Evolutionary conservation across 495 filamentous ascomycete species (phyloP).

Genomic region (Cryomyces minteri): DNA sequence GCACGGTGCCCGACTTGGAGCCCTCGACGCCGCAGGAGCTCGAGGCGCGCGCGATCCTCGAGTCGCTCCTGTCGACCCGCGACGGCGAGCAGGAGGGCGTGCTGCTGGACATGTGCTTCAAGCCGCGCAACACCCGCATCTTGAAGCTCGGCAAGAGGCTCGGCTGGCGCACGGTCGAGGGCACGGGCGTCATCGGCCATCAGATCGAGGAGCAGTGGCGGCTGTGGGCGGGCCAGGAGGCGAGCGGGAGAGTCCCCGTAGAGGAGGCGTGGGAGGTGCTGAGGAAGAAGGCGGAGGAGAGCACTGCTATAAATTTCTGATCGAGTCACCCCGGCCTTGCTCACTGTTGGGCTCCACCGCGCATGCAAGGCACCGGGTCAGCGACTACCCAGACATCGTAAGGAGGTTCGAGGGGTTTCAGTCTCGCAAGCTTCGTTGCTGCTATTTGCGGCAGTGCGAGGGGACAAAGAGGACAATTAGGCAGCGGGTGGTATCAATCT

Average conservation of each 20-base stretch:
- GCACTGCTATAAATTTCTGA: slow-evolving; percentile 7
- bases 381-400: neutral
- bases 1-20: slow-evolving; percentile 15
- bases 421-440: no score
- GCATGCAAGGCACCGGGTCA: no score
- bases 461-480: no score
- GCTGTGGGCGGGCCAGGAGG: slow-evolving; percentile 9
- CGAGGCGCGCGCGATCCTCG: neutral
- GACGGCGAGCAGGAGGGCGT: slow-evolving; percentile 2
- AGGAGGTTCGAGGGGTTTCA: no score
- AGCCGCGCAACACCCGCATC: slow-evolving; percentile 11
- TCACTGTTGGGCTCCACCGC: no score
- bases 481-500: no score
- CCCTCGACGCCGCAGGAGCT: slow-evolving; percentile 11
- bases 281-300: slow-evolving; percentile 5
- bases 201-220: slow-evolving; percentile 12
- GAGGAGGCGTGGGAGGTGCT: slow-evolving; percentile 7
- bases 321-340: no score
- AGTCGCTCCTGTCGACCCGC: neutral
- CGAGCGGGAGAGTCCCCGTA: neutral
- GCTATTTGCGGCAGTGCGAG: no score
- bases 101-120: slow-evolving; percentile 18
- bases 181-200: slow-evolving; percentile 11
- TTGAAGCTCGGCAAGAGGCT: slow-evolving; percentile 5
- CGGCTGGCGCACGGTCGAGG: slow-evolving; percentile 6